Evolutionary conservation across 2,329 filamentous ascomycete species (phyloP).

Genomic region (Aciculosporium take): DNA sequence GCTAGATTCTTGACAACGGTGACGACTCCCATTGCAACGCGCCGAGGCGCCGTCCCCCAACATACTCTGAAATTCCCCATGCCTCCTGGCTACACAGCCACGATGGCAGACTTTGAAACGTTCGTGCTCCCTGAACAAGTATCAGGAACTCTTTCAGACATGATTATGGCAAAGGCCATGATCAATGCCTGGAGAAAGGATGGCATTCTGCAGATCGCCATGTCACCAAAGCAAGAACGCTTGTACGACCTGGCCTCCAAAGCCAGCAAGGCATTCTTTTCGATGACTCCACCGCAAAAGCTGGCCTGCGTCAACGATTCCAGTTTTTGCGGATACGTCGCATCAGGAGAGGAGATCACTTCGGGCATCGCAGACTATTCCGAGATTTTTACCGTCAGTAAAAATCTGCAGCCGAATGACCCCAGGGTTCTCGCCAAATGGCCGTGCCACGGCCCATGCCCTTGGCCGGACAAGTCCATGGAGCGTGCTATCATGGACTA

Average conservation of each 20-base stretch:
- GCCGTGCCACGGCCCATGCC: conserved; percentile 35
- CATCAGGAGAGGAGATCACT: conserved; percentile 33
- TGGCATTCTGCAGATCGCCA: conserved; percentile 32
- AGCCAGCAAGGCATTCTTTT: conserved; percentile 26
- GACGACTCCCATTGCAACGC: neutral
- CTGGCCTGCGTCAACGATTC: conserved; percentile 27
- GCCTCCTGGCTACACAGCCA: conserved; percentile 15
- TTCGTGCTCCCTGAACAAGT: conserved; percentile 26
- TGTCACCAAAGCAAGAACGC: conserved; percentile 20
- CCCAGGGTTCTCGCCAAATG: conserved; percentile 25
- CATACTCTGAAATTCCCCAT: conserved; percentile 6
- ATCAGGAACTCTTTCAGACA: conserved; percentile 19
- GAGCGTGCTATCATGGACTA: conserved; percentile 25
- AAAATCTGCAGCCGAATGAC: conserved; percentile 27
- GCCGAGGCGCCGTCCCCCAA: neutral
- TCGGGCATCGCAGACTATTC: conserved; percentile 35
- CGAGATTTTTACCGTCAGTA: conserved; percentile 38
- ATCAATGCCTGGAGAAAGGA: conserved; percentile 28
- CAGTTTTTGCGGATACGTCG: conserved; percentile 35
- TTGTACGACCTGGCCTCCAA: conserved; percentile 23
- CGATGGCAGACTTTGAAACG: conserved; percentile 21
- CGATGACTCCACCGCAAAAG: conserved; percentile 22
- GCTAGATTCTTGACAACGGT: conserved; percentile 10
- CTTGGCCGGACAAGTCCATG: conserved; percentile 31
- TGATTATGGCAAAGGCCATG: conserved; percentile 24